A percentile compares a stretch with the other conserved stretches of the same genome.
These are phyloP conservation scores for Apiospora malaysiana DNA, from an alignment of 2,329 filamentous ascomycete genomes.

Conservation along the genomic window DNA sequence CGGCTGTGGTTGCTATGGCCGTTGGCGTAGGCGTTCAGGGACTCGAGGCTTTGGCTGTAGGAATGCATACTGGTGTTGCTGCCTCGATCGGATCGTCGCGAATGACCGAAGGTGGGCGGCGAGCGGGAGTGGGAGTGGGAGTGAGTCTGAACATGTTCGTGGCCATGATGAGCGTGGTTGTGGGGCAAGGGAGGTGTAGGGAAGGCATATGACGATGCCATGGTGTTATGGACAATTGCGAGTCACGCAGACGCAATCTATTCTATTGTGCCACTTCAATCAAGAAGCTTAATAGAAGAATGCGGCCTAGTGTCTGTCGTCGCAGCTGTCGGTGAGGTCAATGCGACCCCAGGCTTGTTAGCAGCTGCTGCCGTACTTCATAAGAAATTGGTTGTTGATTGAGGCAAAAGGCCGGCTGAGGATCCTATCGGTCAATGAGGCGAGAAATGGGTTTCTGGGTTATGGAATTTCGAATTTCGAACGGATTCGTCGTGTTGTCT, in stretches of 20 bases:
- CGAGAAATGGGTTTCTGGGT: neutral
- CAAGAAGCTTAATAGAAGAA: constrained; percentile 6
- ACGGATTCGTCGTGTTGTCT: constrained; percentile 14
- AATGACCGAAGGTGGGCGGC: constrained; percentile 47
- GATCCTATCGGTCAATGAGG: neutral
- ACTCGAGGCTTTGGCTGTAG: constrained; percentile 35
- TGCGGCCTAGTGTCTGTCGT: constrained; percentile 9
- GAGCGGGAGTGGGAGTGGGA: constrained; percentile 45
- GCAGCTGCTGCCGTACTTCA: neutral
- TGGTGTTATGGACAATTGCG: constrained; percentile 34
- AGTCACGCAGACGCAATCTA: constrained; percentile 3
- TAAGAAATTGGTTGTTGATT: neutral
- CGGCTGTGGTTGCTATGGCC: constrained; percentile 41
- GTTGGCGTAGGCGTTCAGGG: constrained; percentile 33
- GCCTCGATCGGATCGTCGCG: constrained; percentile 40
- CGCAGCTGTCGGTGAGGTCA: constrained; percentile 16
- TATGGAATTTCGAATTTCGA: neutral
- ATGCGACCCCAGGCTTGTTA: constrained; percentile 12
- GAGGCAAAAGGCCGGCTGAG: neutral
- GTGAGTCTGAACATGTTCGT: constrained; percentile 43
- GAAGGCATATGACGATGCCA: constrained; percentile 60
- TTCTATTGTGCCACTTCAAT: neutral
- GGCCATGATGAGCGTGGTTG: constrained; percentile 51
- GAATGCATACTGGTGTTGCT: constrained; percentile 33
- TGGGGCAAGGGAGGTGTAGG: constrained; percentile 58